Evolutionary conservation across 129 eudicot species (phyloP).

Genomic region (Tagetes erecta): DNA sequence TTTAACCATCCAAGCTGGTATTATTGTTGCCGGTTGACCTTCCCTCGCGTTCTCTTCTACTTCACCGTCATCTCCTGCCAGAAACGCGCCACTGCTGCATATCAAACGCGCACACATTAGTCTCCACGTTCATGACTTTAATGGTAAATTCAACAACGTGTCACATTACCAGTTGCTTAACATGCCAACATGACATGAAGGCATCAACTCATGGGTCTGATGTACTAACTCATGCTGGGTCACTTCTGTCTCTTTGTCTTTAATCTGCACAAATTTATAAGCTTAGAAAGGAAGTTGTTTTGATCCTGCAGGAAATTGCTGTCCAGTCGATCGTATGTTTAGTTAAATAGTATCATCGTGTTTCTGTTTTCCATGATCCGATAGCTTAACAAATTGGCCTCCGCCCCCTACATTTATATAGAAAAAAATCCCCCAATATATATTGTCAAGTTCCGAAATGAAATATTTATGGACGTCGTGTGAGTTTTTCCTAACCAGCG

Average conservation of each 20-base stretch:
- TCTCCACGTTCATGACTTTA: not conserved
- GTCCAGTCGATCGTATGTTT: slow-evolving; percentile 36
- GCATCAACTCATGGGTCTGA: slow-evolving; percentile 31
- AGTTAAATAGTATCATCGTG: not conserved
- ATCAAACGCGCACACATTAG: not conserved
- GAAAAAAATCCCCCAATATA: too few species aligned
- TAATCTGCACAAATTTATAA: slow-evolving; percentile 56
- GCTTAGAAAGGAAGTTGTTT: slow-evolving; percentile 54
- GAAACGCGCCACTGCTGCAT: slow-evolving; percentile 38
- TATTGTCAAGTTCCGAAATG: too few species aligned
- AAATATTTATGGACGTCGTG: too few species aligned
- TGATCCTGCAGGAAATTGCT: slow-evolving; percentile 67
- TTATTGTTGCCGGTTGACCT: slow-evolving; percentile 24
- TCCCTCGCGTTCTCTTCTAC: slow-evolving; percentile 41
- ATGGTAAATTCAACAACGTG: not conserved
- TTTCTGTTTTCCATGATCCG: not conserved
- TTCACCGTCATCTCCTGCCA: slow-evolving; percentile 39
- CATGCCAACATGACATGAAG: slow-evolving; percentile 36
- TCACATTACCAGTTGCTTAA: slow-evolving; percentile 42
- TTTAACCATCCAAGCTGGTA: slow-evolving; percentile 74
- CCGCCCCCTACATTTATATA: too few species aligned
- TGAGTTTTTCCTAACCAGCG: too few species aligned
- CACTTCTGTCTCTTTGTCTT: slow-evolving; percentile 51
- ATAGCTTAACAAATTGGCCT: not conserved
- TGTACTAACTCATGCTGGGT: slow-evolving; percentile 29